These are phyloP conservation scores for Aphanomyces invadans DNA, from an alignment of 352 stramenopile species.

Conservation along the genomic window DNA sequence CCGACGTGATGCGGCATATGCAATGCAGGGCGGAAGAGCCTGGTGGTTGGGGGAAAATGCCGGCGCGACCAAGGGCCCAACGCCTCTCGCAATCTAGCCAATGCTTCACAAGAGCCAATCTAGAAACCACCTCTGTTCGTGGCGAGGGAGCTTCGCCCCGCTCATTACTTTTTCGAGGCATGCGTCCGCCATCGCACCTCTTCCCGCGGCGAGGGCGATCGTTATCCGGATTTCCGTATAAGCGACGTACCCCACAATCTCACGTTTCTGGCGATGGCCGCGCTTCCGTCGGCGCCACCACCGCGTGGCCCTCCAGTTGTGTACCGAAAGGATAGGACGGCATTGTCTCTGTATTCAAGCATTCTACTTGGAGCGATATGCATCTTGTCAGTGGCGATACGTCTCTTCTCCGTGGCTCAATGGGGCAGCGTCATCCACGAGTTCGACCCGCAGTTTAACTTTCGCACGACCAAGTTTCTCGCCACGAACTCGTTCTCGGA, in stretches of 20 bases:
- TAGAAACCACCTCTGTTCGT: no score
- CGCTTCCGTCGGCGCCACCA: background rate
- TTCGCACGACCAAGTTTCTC: conserved; percentile 95
- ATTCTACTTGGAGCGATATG: conserved; percentile 73
- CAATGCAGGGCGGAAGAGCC: no score
- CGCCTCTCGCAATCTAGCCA: no score
- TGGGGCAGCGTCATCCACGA: conserved; percentile 91
- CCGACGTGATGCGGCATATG: no score
- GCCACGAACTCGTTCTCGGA: conserved; percentile 83
- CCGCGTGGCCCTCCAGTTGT: background rate
- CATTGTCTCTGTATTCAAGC: background rate
- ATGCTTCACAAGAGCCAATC: no score
- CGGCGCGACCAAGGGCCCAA: no score
- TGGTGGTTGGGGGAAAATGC: no score
- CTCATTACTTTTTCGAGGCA: no score
- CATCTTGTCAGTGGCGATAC: conserved; percentile 82
- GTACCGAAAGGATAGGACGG: background rate
- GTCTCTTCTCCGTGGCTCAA: conserved; percentile 86
- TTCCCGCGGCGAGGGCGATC: background rate
- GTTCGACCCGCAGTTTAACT: conserved; percentile 98
- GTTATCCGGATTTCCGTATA: background rate
- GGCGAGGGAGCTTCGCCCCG: no score
- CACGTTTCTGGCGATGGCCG: background rate
- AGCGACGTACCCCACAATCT: background rate
- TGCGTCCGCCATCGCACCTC: no score